Base-by-base conservation (phyloP, 352 stramenopile genomes). In the Globisporangium acanthophoron region DNA sequence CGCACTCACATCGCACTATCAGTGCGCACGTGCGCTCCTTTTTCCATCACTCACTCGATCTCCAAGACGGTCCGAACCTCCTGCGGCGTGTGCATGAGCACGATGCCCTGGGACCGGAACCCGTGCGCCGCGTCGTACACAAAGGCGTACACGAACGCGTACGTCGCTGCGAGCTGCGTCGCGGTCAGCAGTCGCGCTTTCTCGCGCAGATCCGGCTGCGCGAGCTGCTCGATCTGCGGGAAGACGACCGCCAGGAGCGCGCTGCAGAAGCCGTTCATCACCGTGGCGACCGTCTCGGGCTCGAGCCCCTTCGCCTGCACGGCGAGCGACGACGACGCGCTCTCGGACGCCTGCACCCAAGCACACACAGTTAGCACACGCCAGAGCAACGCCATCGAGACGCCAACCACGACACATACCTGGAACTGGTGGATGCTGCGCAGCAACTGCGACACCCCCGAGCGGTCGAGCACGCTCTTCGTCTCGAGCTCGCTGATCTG, bases 61-160 rank as follows among this genome's bases (percentile, higher is more conserved):
- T 90, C 80, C 8, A 90, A 65, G 37, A 87, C 66, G 0, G 76
- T 87, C 21, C 76, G 75, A 11, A 90, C 69, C 56, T 88, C 72
- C 33, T 83, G 67, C 9, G 77, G 74, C 43, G 80, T 78, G 64
- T 87, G 80, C 21, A 69, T 63, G n/a, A 90, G 54, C 37, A 78
- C 69, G 3, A 73, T 67, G 40, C 59, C 61, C 12, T 59, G 66
- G 39, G 54, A 37, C 0, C 62, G 64, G 56, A 84, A 87, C 3
- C 71, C 74, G 52, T 77, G 65, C 33, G 56, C 64, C n/a, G 61
- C 51, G 40, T 83, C 73, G 37, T 71, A 61, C 21, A 91, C 78
- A 55, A 88, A 87, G 51, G 73, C 73, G 59, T 88, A 78, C 41
- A 88, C 64, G 20, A 76, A 69, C 9, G 67, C 65, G 54, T 89